Percentiles rank a stretch among this genome's conserved stretches.
Evolutionary conservation across 306 rosid species (phyloP).

Genomic region (Erythrophleum fordii): DNA sequence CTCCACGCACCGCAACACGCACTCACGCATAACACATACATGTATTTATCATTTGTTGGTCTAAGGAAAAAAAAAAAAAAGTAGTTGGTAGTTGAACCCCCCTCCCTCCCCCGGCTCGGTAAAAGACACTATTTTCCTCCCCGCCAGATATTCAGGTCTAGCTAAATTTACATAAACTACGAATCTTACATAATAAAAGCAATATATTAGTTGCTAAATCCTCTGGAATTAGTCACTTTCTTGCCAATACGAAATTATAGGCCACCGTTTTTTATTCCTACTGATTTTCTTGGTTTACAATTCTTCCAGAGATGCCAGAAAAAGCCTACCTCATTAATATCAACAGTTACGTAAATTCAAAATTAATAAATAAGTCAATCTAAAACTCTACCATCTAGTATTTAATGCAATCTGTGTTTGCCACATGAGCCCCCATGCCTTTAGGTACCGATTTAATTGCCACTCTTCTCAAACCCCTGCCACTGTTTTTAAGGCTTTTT

Average conservation of each 20-base stretch:
- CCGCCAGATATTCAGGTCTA: background rate
- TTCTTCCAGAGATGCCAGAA: slow-evolving; percentile 8
- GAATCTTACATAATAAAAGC: background rate
- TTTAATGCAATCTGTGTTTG: slow-evolving; percentile 50
- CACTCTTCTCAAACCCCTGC: slow-evolving; percentile 42
- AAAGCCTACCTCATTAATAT: slow-evolving; percentile 40
- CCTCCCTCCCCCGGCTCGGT: background rate
- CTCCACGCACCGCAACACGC: background rate
- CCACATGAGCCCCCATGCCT: slow-evolving; percentile 55
- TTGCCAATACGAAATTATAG: slow-evolving; percentile 52
- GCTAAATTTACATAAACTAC: slow-evolving; percentile 4
- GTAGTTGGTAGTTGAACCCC: slow-evolving; percentile 97
- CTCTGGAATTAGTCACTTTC: slow-evolving; percentile 39
- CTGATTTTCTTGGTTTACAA: slow-evolving; percentile 44
- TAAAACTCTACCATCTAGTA: slow-evolving; percentile 25
- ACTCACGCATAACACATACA: slow-evolving; percentile 43
- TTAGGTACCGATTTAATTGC: slow-evolving; percentile 29
- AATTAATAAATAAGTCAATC: background rate
- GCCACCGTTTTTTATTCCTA: slow-evolving; percentile 24
- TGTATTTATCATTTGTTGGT: slow-evolving; percentile 80
- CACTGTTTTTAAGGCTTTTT: slow-evolving; percentile 33
- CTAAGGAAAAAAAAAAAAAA: slow-evolving; percentile 60
- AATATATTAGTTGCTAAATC: slow-evolving; percentile 15
- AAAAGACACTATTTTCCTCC: slow-evolving; percentile 37
- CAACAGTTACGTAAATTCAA: background rate